Evolutionary conservation across 306 rosid genomes (phyloP).

Genomic region (Rosa multiflora): DNA sequence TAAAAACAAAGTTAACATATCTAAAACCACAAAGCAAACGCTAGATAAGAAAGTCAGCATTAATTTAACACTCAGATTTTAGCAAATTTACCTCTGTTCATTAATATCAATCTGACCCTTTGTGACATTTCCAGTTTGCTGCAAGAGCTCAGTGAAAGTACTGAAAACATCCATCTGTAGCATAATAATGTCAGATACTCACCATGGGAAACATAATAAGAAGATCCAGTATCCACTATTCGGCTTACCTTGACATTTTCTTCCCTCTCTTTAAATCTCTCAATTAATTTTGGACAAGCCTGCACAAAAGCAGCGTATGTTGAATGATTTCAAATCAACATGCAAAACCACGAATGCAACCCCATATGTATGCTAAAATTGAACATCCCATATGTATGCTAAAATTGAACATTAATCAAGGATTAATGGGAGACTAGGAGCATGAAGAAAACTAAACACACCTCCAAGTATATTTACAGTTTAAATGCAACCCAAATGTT

Average conservation of each 20-base stretch:
- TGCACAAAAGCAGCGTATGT: conserved; percentile 30
- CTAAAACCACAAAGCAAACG: neutral
- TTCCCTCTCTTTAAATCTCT: conserved; percentile 97
- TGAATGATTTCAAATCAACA: conserved; percentile 15
- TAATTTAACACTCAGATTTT: conserved; percentile 12
- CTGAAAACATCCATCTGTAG: conserved; percentile 96
- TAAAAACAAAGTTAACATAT: neutral
- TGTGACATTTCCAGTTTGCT: conserved; percentile 98
- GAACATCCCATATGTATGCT: neutral
- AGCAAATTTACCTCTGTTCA: conserved; percentile 72
- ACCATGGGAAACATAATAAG: conserved; percentile 13
- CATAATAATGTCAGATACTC: conserved; percentile 38
- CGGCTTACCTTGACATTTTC: conserved; percentile 89
- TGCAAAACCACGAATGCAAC: conserved; percentile 4
- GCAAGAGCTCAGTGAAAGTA: conserved; percentile 92
- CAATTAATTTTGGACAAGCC: conserved; percentile 99
- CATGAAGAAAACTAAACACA: neutral
- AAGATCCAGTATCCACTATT: conserved; percentile 8
- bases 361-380: neutral
- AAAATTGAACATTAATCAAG: neutral
- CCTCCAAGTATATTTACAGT: neutral
- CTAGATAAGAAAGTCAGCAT: neutral
- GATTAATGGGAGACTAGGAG: neutral
- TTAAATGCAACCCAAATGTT: neutral
- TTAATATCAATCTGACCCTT: conserved; percentile 80